Conservation (phyloP, 2,329 filamentous ascomycete species). For the Monilinia fructicola region DNA sequence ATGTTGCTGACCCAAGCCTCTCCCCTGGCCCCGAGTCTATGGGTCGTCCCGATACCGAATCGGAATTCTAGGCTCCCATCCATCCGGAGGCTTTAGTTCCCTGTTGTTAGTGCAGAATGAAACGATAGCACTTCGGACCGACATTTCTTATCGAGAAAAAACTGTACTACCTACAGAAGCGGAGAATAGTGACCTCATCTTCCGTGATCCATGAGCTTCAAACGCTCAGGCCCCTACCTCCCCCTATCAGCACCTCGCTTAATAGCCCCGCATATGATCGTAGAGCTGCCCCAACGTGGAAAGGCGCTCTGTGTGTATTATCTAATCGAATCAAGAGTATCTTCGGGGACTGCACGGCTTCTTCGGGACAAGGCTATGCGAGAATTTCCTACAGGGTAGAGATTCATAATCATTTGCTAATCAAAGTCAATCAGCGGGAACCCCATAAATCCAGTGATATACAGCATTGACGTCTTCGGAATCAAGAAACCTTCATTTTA, state of each 20-base stretch:
- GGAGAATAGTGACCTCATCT: neutral
- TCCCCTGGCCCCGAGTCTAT: neutral
- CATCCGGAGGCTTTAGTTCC: neutral
- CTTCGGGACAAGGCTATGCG: too few species aligned
- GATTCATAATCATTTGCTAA: neutral
- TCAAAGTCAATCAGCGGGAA: neutral
- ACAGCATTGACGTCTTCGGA: neutral
- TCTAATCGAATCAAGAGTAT: neutral
- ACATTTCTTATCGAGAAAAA: neutral
- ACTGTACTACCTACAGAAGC: neutral
- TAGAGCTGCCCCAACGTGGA: neutral
- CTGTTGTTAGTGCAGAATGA: neutral
- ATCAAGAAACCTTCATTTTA: too few species aligned
- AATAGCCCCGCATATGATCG: neutral
- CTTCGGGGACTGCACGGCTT: neutral
- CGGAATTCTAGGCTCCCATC: neutral
- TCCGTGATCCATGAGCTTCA: neutral
- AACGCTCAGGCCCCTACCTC: neutral
- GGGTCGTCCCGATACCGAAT: neutral
- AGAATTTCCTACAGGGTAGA: neutral
- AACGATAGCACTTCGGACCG: neutral
- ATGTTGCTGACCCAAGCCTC: neutral
- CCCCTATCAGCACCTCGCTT: slow-evolving; percentile 15
- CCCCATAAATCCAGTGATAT: neutral
- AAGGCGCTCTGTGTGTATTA: neutral